Conservation (phyloP, 1,139 yeast genomes). For the Pichia sp. region DNA sequence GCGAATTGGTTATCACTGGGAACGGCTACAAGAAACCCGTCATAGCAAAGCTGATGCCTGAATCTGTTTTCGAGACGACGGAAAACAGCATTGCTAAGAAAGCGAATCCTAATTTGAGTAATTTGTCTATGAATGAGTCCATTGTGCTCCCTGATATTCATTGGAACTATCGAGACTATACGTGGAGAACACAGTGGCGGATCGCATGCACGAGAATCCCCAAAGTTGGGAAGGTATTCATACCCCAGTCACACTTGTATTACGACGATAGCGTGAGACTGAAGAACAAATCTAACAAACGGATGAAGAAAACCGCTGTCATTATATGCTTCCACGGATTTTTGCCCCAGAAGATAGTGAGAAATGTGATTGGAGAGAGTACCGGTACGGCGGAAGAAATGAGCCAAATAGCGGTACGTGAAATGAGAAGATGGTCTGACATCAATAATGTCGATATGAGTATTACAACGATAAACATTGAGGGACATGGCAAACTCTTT, state of each 20-base stretch:
- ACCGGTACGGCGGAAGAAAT: conserved; percentile 38
- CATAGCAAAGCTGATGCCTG: conserved; percentile 19
- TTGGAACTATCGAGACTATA: conserved; percentile 26
- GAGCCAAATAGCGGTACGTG: conserved; percentile 32
- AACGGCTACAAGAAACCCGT: conserved; percentile 30
- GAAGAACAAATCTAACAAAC: conserved; percentile 1
- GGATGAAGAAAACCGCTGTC: conserved; percentile 30
- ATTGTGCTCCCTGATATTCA: conserved; percentile 23
- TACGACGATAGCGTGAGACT: conserved; percentile 23
- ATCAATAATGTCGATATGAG: conserved; percentile 25
- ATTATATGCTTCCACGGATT: conserved; percentile 47
- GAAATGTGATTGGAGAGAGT: conserved; percentile 38
- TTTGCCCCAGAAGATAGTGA: conserved; percentile 45
- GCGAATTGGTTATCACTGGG: conserved; percentile 33
- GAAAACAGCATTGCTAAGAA: conserved; percentile 13
- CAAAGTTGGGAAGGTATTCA: conserved; percentile 13
- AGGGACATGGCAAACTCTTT: conserved; percentile 43
- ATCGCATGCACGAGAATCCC: no score
- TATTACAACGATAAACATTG: conserved; percentile 44
- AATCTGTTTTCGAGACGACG: conserved; percentile 22
- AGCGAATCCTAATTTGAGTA: neutral
- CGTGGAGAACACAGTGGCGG: conserved; percentile 36
- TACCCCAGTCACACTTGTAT: conserved; percentile 26
- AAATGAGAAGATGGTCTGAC: conserved; percentile 36
- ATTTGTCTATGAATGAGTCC: conserved; percentile 4